Evolutionary conservation across 345 rosid genomes (phyloP), one percentile per base, ranked within the genome.

Genomic region (Syzygium jambos): DNA sequence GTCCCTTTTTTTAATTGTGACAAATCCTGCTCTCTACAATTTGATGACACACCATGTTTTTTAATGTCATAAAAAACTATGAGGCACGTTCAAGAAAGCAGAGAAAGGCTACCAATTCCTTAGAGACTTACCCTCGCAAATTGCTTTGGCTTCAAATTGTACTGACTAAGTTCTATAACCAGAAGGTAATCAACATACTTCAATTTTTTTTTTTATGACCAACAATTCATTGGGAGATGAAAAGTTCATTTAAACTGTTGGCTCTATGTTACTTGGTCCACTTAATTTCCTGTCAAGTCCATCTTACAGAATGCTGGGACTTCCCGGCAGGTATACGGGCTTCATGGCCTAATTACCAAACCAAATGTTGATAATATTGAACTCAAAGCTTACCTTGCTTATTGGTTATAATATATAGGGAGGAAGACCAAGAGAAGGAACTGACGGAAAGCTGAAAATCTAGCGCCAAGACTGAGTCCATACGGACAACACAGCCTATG

Each of bases 401-500:
- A 93, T 94, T 30, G 98, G 98, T 91, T 96, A 97, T 84, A 97
- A 88, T 87, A 97, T 3, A 11, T 38, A 3, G 98, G 98, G 86
- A 93, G 94, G 93, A 97, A 90, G 85, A 95, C 52, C 54, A 97
- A 82, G 86, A 95, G 92, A 85, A 96, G 93, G 84, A 95, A 80
- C 68, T 93, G 93, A 88, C 95, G 98, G 56, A 95, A 83, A 63
- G 86, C 34, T 0, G 96, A 95, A 43, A 95, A 89, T 90, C 94
- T 96, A 11, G 99, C 98, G 11, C 99, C 98, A n/a, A 96, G 91
- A 86, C 91, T 91, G 82, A 96, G 94, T 49, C 98, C 97, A 85
- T 95, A 96, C n/a, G 94, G 91, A 43, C 98, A 94, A 89, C 98
- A 97, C 94, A 85, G 98, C 95, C 92, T 97, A 98, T 87, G 99